A percentile compares a stretch with the other conserved stretches of the same genome.
Evolutionary conservation across 305 asterid genomes (phyloP).

Genomic region (Fraxinus angustifolia): DNA sequence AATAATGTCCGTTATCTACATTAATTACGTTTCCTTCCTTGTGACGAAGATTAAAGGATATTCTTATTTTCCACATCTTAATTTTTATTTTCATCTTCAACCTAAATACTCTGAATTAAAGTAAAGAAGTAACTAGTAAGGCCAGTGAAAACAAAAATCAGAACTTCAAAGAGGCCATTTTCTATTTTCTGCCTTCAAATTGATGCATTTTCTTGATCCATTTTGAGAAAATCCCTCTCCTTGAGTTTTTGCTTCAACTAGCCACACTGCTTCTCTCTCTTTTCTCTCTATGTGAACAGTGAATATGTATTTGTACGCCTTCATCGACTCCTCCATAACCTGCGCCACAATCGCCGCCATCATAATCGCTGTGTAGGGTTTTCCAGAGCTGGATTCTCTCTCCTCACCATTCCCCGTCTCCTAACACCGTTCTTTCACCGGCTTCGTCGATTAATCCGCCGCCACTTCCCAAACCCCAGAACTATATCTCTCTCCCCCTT

Average conservation of each 20-base stretch:
- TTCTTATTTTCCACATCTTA: no score
- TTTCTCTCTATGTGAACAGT: neutral
- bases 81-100: neutral
- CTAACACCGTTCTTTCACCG: slow-evolving; percentile 53
- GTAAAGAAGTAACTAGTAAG: neutral
- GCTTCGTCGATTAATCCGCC: slow-evolving; percentile 57
- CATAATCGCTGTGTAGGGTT: slow-evolving; percentile 32
- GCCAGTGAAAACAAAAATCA: neutral
- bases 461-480: slow-evolving; percentile 20
- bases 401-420: slow-evolving; percentile 32
- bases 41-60: neutral
- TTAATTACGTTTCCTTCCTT: neutral
- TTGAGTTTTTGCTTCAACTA: neutral
- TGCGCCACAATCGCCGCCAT: slow-evolving; percentile 16
- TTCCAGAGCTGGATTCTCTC: slow-evolving; percentile 57
- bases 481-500: slow-evolving; percentile 3
- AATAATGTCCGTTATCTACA: neutral
- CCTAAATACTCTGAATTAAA: neutral
- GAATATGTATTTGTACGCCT: slow-evolving; percentile 34
- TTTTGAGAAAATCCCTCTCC: neutral
- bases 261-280: neutral
- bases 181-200: neutral
- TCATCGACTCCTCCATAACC: slow-evolving; percentile 41
- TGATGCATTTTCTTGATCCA: no score
- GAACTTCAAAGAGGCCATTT: neutral